phyloP scores from a whole-genome alignment of 2,329 filamentous ascomycete genomes.

The Decorospora gaudefroyi region DNA sequence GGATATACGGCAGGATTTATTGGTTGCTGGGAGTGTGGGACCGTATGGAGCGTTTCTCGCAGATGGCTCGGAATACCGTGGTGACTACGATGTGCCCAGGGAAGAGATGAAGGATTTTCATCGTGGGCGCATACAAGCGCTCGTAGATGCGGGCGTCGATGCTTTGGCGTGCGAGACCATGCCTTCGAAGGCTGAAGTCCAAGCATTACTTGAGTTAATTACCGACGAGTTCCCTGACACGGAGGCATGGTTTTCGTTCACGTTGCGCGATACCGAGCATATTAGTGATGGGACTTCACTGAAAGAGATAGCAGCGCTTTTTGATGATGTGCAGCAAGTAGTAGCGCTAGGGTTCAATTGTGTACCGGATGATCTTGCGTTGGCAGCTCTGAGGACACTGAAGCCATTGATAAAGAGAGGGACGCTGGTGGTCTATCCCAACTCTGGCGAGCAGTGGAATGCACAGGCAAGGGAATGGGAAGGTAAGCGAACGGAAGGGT shows the following conservation, averaged over 20 bases:
- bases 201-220: conserved; percentile 49
- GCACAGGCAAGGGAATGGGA: conserved; percentile 47
- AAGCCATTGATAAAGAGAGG: conserved; percentile 34
- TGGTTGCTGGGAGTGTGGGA: conserved; percentile 54
- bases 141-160: conserved; percentile 51
- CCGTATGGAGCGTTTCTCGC: conserved; percentile 56
- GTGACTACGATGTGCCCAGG: conserved; percentile 46
- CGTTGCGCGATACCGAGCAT: conserved; percentile 42
- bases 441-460: conserved; percentile 55
- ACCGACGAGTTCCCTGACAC: conserved; percentile 43
- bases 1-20: conserved; percentile 16
- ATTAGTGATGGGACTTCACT: conserved; percentile 52
- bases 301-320: conserved; percentile 35
- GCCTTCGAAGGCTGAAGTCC: conserved; percentile 48
- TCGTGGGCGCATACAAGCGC: conserved; percentile 48
- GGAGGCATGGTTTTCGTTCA: conserved; percentile 52
- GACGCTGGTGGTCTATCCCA: conserved; percentile 51
- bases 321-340: conserved; percentile 40
- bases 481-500: conserved; percentile 32
- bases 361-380: conserved; percentile 43
- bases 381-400: conserved; percentile 43
- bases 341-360: conserved; percentile 55
- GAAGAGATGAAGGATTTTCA: conserved; percentile 51
- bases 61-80: conserved; percentile 54
- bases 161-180: conserved; percentile 55